Evolutionary conservation across 306 rosid species (phyloP), one percentile per base, ranked within the genome.

Genomic region (Prunus mume): DNA sequence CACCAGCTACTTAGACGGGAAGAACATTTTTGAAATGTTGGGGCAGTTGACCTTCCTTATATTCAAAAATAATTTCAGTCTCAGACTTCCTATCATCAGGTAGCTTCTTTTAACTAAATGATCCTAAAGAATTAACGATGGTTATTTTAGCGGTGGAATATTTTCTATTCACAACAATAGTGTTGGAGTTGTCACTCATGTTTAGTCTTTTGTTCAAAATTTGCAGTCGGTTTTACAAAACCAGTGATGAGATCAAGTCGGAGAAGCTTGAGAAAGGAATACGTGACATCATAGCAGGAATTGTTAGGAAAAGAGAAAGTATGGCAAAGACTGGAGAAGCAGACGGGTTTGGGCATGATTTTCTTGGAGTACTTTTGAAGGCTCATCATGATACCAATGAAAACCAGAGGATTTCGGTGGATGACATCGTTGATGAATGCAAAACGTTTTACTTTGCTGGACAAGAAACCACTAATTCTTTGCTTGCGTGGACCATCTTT

Each of bases 1-100:
- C 18, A 67, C 55, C 27, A 34, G 71, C 52, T 67, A 67, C 71
- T 20, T 67, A 6, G 71, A 67, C 2, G 71, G 63, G 30, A 22
- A 57, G 28, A 22, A n/a, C 63, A 57, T 57, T 57, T 57, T 20
- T 57, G 63, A 57, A 22, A 57, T 57, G 63, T 11, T 57, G 30
- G 22, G 27, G 63, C 5, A 57, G 63, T 57, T 57, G 22, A 57
- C 27, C 28, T 10, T 57, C 63, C 5, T 20, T 1, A 22, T 22
- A 57, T 57, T 57, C 14, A 20, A 57, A 57, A 57, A 57, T 57
- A 27, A 25, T 57, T 22, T n/a, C 63, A 57, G 6, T 9, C 28
- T 22, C 63, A 57, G 63, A 12, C 22, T 57, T 57, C 63, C 63
- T 20, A 27, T 25, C 28, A 56, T 56, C 62, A 22, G 63, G 63